Evolutionary conservation across 192 early-diverging fungal species (phyloP).

Genomic region (Hyaloraphidium curvatum): DNA sequence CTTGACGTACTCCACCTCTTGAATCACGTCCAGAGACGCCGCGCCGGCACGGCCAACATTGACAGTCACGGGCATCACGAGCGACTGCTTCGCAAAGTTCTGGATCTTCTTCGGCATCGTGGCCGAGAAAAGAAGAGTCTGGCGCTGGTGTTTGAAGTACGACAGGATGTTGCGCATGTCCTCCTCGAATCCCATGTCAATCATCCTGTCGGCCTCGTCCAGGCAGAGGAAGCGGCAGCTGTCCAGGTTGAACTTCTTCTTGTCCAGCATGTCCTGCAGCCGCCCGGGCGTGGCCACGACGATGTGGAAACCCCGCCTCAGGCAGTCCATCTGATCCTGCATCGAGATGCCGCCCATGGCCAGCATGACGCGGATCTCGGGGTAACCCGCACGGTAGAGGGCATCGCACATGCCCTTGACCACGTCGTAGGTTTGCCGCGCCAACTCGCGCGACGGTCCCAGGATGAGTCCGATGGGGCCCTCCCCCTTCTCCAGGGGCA

Average conservation of each 20-base stretch:
- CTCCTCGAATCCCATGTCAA: constrained; percentile 97
- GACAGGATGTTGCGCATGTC: constrained; percentile 91
- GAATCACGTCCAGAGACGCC: constrained; percentile 89
- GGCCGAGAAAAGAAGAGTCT: constrained; percentile 88
- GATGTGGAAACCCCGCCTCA: constrained; percentile 71
- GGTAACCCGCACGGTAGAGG: constrained; percentile 38
- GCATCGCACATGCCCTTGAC: constrained; percentile 41
- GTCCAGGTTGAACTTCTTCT: constrained; percentile 73
- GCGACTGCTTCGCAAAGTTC: constrained; percentile 75
- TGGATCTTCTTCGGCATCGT: constrained; percentile 99
- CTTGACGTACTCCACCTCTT: constrained; percentile 94
- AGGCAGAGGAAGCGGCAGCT: constrained; percentile 76
- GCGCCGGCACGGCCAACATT: constrained; percentile 96
- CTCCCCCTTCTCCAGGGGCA: constrained; percentile 66
- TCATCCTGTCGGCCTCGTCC: constrained; percentile 98
- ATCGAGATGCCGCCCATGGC: constrained; percentile 92
- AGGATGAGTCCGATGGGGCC: constrained; percentile 88
- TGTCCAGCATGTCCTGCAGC: constrained; percentile 76
- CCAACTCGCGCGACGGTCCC: constrained; percentile 91
- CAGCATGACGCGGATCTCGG: constrained; percentile 54
- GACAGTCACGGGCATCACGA: constrained; percentile 79
- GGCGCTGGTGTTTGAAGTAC: constrained; percentile 81
- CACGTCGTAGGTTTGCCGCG: constrained; percentile 80
- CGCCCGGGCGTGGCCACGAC: constrained; percentile 91
- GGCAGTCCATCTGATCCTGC: constrained; percentile 58